Percentiles rank a stretch among this genome's conserved stretches.
Conservation (phyloP, 257 asterid genomes). For the Nicotiana knightiana region DNA sequence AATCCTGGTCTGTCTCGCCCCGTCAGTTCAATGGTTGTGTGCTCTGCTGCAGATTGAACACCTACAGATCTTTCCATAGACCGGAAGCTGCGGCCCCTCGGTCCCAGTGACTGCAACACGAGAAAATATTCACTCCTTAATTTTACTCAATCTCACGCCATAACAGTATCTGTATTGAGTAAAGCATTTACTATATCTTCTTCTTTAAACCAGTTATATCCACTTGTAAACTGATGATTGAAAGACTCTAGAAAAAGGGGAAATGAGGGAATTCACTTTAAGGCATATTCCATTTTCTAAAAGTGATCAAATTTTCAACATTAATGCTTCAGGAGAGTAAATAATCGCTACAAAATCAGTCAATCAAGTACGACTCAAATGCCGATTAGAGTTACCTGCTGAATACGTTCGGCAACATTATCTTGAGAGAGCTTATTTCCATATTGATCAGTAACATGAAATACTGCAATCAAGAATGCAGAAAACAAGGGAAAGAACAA, state of each 20-base stretch:
- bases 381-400: conserved; percentile 42
- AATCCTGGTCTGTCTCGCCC: conserved; percentile 84
- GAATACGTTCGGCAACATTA: conserved; percentile 53
- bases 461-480: conserved; percentile 41
- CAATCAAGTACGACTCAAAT: background rate
- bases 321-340: background rate
- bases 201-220: background rate
- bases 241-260: background rate
- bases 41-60: conserved; percentile 51
- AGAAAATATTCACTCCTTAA: background rate
- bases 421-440: conserved; percentile 67
- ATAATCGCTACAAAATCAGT: background rate
- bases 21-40: conserved; percentile 64
- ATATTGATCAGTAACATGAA: conserved; percentile 73
- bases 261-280: too few species aligned
- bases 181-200: background rate
- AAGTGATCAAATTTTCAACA: too few species aligned
- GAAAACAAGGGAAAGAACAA: conserved; percentile 5
- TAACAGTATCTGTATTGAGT: background rate
- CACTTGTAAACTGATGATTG: background rate
- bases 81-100: conserved; percentile 43
- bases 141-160: background rate
- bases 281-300: too few species aligned
- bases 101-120: conserved; percentile 49
- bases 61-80: conserved; percentile 58